Conservation (phyloP, 495 filamentous ascomycete genomes). For the Aspergillus nanangensis region DNA sequence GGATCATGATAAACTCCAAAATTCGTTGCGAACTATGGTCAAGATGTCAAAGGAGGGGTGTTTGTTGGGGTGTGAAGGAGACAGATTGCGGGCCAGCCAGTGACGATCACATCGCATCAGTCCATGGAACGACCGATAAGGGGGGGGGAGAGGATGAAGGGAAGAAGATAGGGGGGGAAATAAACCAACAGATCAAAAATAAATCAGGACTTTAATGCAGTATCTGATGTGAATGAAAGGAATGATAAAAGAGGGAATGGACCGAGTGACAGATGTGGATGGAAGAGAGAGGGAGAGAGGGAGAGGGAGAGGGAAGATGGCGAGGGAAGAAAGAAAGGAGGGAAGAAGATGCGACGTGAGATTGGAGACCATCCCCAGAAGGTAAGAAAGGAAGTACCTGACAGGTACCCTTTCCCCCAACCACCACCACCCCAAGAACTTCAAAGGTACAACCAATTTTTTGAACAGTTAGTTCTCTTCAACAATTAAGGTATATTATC, state of each 20-base stretch:
- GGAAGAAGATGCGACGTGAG: constrained; percentile 4
- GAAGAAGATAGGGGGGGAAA: constrained; percentile 15
- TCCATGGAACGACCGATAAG: constrained; percentile 14
- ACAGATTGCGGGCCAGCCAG: constrained; percentile 16
- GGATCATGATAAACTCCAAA: constrained; percentile 1
- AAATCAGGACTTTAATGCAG: background rate
- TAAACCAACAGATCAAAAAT: background rate
- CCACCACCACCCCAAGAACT: too few relatives aligned
- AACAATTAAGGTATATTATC: too few relatives aligned
- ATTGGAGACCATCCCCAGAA: too few relatives aligned
- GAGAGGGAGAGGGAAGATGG: background rate
- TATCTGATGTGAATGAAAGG: background rate
- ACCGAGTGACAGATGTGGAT: background rate
- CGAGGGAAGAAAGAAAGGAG: background rate
- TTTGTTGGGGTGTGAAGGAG: constrained; percentile 14
- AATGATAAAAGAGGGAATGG: background rate
- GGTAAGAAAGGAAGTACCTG: too few relatives aligned
- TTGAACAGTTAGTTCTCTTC: too few relatives aligned
- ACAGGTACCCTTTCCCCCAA: too few relatives aligned
- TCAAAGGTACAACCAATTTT: too few relatives aligned
- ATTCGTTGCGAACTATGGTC: constrained; percentile 5
- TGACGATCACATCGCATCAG: constrained; percentile 35
- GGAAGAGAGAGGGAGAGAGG: background rate
- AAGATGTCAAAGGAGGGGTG: constrained; percentile 8
- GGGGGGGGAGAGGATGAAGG: constrained; percentile 10